phyloP scores from a whole-genome alignment of 352 stramenopile species.

The Phytophthora colocasiae region DNA sequence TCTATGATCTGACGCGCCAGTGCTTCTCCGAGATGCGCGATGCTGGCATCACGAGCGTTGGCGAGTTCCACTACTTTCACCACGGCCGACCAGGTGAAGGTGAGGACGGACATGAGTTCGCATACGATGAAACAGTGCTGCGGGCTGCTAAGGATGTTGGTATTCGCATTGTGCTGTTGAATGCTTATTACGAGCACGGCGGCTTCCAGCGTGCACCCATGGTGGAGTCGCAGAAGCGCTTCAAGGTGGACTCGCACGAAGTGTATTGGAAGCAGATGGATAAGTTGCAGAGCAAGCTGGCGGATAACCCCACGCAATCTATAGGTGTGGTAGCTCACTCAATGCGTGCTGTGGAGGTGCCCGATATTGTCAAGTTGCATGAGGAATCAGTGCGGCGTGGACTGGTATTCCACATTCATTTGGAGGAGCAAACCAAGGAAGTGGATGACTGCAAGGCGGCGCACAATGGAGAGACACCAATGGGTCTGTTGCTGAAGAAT shows the following conservation, averaged over 20 bases:
- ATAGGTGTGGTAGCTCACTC: conserved; percentile 81
- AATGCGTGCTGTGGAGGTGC: conserved; percentile 70
- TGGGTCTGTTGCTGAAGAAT: conserved; percentile 71
- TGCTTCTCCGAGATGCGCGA: conserved; percentile 86
- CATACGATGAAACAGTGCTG: conserved; percentile 77
- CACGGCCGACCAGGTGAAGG: conserved; percentile 50
- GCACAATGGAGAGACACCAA: conserved; percentile 61
- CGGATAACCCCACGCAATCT: conserved; percentile 51
- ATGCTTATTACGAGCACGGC: conserved; percentile 79
- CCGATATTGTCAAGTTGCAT: conserved; percentile 70
- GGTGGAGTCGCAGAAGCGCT: conserved; percentile 69
- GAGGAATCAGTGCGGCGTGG: conserved; percentile 67
- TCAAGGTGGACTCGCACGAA: conserved; percentile 71
- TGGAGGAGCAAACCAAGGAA: conserved; percentile 78
- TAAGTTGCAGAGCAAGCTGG: conserved; percentile 35
- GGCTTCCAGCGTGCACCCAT: conserved; percentile 69
- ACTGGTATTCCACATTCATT: conserved; percentile 75
- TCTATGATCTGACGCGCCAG: conserved; percentile 74
- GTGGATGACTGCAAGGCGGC: conserved; percentile 78
- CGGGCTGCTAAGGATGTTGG: conserved; percentile 66
- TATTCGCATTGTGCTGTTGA: conserved; percentile 78
- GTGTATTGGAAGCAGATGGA: conserved; percentile 83
- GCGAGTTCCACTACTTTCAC: conserved; percentile 87
- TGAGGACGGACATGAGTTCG: conserved; percentile 52
- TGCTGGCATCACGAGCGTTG: conserved; percentile 78